Evolutionary conservation across 176 grass and related monocot genomes (phyloP), one percentile per base, ranked within the genome.

Genomic region (Microstegium vimineum): DNA sequence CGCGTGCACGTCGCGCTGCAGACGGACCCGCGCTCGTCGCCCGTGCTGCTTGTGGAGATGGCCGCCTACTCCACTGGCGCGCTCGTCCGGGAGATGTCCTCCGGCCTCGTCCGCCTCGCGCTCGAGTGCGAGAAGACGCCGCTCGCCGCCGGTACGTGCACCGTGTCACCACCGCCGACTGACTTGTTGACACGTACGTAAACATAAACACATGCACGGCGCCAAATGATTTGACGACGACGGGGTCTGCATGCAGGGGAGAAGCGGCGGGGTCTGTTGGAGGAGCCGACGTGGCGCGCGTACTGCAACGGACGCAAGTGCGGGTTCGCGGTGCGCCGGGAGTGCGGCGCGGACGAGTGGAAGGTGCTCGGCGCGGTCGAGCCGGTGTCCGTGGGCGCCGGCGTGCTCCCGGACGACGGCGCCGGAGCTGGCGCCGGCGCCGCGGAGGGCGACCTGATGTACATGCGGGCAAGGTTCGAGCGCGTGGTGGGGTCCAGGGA

Each of bases 291-390:
- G 71, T 99, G 96, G 96, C 90, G 91, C 6, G 89, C 96, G 0
- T 99, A 95, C 66, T 99, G 93, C 85, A 95, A 99, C 75, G 96
- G 96, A 0, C 88, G 81, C 64, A 99, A 99, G 90, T 99, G 93
- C 81, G 96, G 93, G 22, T 89, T 83, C 71, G 96, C 96, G 71
- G 89, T 86, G 32, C 90, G 87, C 5, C 87, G 82, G 38, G 93
- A 98, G 46, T 93, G 90, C 76, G 96, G 90, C 14, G 86, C 86
- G 4, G 86, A 86, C n/a, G 96, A 98, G 62, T 90, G 90, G 89
- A 69, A 79, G 60, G 85, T 99, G 35, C 84, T 99, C 11, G 36
- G 85, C 22, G 91, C 87, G 10, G 89, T 99, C 0, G 93, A 99
- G 83, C 76, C 87, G 18, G 89, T 99, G 26, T 92, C 96, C 23